These are phyloP conservation scores for Ogataea pini DNA, from an alignment of 805 yeast genomes.

Conservation along the genomic window DNA sequence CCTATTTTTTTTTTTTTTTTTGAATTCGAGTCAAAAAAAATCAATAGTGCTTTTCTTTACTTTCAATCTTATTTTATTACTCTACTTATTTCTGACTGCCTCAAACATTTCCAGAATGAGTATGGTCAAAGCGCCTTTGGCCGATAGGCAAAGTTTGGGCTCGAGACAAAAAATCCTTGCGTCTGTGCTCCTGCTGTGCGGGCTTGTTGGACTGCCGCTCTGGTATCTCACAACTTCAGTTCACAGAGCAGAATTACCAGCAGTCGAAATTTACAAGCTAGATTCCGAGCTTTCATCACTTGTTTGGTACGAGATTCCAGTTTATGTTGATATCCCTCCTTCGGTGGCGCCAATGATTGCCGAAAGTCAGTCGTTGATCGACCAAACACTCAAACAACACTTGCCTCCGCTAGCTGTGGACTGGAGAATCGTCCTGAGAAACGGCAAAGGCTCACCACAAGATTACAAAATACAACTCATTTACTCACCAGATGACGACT, in stretches of 20 bases:
- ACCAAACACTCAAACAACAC: constrained; percentile 24
- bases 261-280: constrained; percentile 38
- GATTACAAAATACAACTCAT: constrained; percentile 40
- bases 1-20: neutral
- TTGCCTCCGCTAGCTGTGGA: constrained; percentile 16
- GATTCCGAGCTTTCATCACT: constrained; percentile 25
- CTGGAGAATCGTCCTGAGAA: constrained; percentile 36
- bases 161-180: constrained; percentile 26
- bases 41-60: neutral
- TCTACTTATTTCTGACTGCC: neutral
- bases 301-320: constrained; percentile 41
- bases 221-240: constrained; percentile 63
- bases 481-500: constrained; percentile 13
- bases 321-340: constrained; percentile 40
- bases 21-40: neutral
- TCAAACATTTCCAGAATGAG: neutral
- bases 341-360: constrained; percentile 35
- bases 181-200: constrained; percentile 30
- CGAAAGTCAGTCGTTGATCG: constrained; percentile 39
- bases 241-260: constrained; percentile 62
- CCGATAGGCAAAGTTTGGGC: constrained; percentile 7
- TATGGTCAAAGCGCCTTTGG: constrained; percentile 1
- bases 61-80: neutral
- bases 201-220: constrained; percentile 54
- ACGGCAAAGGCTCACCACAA: constrained; percentile 25